Percentiles rank a stretch among this genome's conserved stretches.
Evolutionary conservation across 1,284 basidiomycete genomes (phyloP).

Genomic region (Cryptococcus sp.): DNA sequence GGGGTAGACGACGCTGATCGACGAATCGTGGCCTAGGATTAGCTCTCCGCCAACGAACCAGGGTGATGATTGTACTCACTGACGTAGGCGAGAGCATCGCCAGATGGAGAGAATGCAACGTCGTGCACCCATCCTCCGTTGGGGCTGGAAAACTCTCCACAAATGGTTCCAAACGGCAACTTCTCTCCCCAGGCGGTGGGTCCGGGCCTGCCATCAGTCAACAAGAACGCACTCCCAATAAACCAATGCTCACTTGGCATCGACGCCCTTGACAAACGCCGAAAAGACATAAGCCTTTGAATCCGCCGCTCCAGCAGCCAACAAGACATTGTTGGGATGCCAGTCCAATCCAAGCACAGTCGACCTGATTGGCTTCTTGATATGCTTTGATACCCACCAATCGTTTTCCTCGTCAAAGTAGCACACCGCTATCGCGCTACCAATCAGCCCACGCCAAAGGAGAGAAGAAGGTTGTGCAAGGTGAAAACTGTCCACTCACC

Average conservation of each 20-base stretch:
- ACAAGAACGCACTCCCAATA: not conserved
- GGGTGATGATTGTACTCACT: slow-evolving; percentile 57
- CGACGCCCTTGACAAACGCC: slow-evolving; percentile 98
- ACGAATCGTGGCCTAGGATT: slow-evolving; percentile 90
- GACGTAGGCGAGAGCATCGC: slow-evolving; percentile 85
- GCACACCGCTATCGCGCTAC: slow-evolving; percentile 89
- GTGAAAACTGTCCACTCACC: slow-evolving; percentile 51
- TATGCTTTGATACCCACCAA: slow-evolving; percentile 97
- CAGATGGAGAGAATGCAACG: slow-evolving; percentile 91
- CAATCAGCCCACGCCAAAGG: too few species aligned
- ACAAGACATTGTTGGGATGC: slow-evolving; percentile 95
- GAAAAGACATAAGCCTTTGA: slow-evolving; percentile 97
- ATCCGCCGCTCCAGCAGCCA: slow-evolving; percentile 91
- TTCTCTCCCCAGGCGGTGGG: slow-evolving; percentile 95
- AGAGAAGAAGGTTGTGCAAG: not conserved
- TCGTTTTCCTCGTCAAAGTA: slow-evolving; percentile 95
- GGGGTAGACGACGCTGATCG: slow-evolving; percentile 83
- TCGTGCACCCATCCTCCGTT: slow-evolving; percentile 92
- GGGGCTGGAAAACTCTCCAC: slow-evolving; percentile 84
- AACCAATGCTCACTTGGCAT: slow-evolving; percentile 61
- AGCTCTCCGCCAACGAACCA: not conserved
- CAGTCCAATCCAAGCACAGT: slow-evolving; percentile 93
- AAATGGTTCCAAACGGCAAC: slow-evolving; percentile 94
- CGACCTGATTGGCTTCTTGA: slow-evolving; percentile 93
- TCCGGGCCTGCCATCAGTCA: slow-evolving; percentile 59